These are phyloP conservation scores for Tetracladium marchalianum DNA, from an alignment of 495 filamentous ascomycete species.

Conservation along the genomic window DNA sequence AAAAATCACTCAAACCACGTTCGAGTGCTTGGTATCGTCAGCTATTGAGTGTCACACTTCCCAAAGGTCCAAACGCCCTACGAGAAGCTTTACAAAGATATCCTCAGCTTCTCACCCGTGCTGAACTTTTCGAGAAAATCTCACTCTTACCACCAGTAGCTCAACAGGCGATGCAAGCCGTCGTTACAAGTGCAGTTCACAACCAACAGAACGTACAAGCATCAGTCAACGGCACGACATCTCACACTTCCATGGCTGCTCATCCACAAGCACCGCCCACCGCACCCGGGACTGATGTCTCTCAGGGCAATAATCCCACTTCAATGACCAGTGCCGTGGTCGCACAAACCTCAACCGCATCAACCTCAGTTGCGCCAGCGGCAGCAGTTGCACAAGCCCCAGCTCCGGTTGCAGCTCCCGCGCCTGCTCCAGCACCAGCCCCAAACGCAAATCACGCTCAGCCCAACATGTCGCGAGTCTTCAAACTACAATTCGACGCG, in stretches of 20 bases:
- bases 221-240: background rate
- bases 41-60: constrained; percentile 19
- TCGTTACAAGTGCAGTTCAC: constrained; percentile 1
- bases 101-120: constrained; percentile 25
- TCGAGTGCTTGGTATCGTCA: constrained; percentile 9
- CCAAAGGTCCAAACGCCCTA: constrained; percentile 31
- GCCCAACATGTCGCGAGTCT: constrained; percentile 59
- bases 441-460: constrained; percentile 5
- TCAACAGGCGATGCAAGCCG: background rate
- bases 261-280: background rate
- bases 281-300: background rate
- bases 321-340: background rate
- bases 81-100: constrained; percentile 31
- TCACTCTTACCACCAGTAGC: background rate
- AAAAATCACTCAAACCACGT: background rate
- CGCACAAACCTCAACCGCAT: background rate
- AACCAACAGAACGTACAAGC: background rate
- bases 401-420: constrained; percentile 2
- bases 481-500: constrained; percentile 95
- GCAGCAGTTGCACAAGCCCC: constrained; percentile 16
- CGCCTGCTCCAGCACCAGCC: background rate
- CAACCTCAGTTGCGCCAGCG: constrained; percentile 12
- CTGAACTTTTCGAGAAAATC: constrained; percentile 1
- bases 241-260: background rate
- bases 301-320: background rate